Conservation (phyloP, 345 rosid species). For the Acer saccharum region DNA sequence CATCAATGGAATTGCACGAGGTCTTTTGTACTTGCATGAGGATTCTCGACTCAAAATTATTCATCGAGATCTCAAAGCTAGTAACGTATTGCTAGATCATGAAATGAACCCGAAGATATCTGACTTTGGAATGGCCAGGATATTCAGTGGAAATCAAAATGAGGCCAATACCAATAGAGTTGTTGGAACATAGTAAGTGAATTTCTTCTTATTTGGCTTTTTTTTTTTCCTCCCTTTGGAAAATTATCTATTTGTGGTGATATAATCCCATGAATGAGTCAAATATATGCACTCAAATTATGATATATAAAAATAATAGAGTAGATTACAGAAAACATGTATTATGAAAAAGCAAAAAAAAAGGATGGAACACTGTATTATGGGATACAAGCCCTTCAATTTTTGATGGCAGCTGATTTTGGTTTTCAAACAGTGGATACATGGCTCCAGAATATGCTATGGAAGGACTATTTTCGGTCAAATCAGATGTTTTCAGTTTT, state of each 20-base stretch:
- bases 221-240: background rate
- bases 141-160: conserved; percentile 32
- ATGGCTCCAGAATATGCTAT: conserved; percentile 13
- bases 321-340: too few species aligned
- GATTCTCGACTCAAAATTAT: conserved; percentile 37
- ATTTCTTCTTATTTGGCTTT: too few species aligned
- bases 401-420: too few species aligned
- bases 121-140: conserved; percentile 37
- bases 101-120: conserved; percentile 29
- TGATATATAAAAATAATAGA: too few species aligned
- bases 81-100: conserved; percentile 18
- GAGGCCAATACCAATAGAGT: conserved; percentile 9
- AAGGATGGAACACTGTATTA: too few species aligned
- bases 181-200: conserved; percentile 38
- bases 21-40: conserved; percentile 40
- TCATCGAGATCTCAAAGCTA: conserved; percentile 32
- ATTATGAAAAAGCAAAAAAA: too few species aligned
- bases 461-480: background rate
- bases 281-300: too few species aligned
- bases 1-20: conserved; percentile 35
- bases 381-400: too few species aligned
- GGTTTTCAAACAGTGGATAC: background rate
- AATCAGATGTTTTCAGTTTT: conserved; percentile 2
- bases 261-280: too few species aligned
- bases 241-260: too few species aligned